Evolutionary conservation across 2,329 filamentous ascomycete genomes (phyloP).

Genomic region (Zalaria obscura): DNA sequence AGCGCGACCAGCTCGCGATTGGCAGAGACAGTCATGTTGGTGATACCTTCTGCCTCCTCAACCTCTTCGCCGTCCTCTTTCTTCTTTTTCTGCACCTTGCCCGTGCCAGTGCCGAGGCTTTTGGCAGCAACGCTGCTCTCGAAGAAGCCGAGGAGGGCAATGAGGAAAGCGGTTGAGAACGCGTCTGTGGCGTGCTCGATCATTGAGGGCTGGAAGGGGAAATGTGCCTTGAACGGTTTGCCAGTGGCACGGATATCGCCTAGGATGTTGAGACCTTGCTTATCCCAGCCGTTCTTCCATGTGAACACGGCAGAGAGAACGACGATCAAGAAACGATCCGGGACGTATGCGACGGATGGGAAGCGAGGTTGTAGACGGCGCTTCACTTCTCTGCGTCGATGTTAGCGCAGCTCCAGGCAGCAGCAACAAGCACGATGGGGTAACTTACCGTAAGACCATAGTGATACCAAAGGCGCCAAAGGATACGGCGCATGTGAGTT

Average conservation of each 20-base stretch:
- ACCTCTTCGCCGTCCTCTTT: constrained; percentile 16
- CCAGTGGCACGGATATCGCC: constrained; percentile 67
- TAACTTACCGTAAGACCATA: constrained; percentile 44
- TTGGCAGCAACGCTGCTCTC: constrained; percentile 95
- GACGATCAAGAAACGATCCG: constrained; percentile 83
- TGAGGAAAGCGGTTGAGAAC: constrained; percentile 83
- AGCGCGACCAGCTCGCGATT: constrained; percentile 90
- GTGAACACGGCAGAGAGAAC: constrained; percentile 70
- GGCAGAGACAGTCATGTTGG: constrained; percentile 69
- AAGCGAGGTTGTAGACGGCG: constrained; percentile 64
- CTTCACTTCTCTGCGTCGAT: constrained; percentile 54
- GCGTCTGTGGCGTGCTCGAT: constrained; percentile 74
- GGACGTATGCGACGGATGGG: constrained; percentile 71
- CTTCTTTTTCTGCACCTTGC: constrained; percentile 36
- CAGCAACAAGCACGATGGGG: no score
- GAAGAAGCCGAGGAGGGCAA: constrained; percentile 93
- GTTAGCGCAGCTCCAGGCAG: background rate
- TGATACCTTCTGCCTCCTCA: constrained; percentile 39
- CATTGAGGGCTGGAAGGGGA: constrained; percentile 65
- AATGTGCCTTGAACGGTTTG: constrained; percentile 64
- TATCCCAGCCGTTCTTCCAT: constrained; percentile 64
- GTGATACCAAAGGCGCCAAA: constrained; percentile 72
- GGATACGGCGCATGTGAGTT: constrained; percentile 62
- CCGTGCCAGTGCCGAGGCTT: constrained; percentile 51
- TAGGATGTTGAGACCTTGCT: constrained; percentile 67